Conservation (phyloP, 2,329 filamentous ascomycete genomes). For the Dactylellina cionopaga region DNA sequence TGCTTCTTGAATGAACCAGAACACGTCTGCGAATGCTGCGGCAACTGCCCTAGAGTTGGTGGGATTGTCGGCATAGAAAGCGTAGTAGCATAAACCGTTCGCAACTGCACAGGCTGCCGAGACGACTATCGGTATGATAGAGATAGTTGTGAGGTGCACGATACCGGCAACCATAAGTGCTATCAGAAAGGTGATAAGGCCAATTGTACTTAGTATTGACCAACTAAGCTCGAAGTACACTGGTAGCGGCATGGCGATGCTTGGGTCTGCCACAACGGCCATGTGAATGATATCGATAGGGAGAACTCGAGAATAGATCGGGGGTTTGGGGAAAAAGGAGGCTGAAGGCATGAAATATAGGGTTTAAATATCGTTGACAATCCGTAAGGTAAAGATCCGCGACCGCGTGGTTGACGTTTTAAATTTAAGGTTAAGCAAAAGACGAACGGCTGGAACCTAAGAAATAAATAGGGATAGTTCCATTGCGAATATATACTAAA, state of each 20-base stretch:
- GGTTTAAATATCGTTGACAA: too few relatives aligned
- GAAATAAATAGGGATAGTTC: too few relatives aligned
- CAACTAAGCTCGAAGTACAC: constrained; percentile 63
- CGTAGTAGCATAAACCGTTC: constrained; percentile 63
- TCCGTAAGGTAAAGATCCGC: too few relatives aligned
- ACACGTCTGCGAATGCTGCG: constrained; percentile 61
- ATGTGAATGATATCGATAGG: not conserved
- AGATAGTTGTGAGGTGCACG: constrained; percentile 61
- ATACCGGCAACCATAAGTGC: constrained; percentile 62
- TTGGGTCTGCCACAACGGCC: not conserved
- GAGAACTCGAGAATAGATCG: not conserved
- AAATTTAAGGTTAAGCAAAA: too few relatives aligned
- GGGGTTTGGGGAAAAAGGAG: too few relatives aligned
- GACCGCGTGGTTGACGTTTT: too few relatives aligned
- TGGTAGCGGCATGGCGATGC: constrained; percentile 13
- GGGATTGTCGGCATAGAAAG: constrained; percentile 60
- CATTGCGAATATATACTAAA: too few relatives aligned
- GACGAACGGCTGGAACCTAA: too few relatives aligned
- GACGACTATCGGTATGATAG: constrained; percentile 61
- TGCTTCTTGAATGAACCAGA: constrained; percentile 64
- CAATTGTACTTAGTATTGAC: constrained; percentile 64
- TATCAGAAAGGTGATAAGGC: constrained; percentile 62
- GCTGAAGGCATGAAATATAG: too few relatives aligned
- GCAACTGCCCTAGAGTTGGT: constrained; percentile 58
- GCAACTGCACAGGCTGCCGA: constrained; percentile 61